Evolutionary conservation across 306 rosid species (phyloP).

Genomic region (Malus fusca): DNA sequence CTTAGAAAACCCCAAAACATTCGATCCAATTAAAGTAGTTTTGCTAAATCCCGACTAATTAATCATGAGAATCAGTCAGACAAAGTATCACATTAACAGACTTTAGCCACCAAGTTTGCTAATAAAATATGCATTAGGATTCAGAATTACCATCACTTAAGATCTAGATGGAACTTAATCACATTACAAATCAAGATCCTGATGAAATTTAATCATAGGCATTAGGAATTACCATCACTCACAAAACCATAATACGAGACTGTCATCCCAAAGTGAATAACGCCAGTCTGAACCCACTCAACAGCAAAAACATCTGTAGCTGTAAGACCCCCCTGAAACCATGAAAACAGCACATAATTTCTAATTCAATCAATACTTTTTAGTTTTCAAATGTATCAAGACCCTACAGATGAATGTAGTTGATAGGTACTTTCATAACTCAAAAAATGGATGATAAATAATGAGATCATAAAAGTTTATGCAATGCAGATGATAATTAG

Average conservation of each 20-base stretch:
- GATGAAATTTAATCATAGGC: not conserved
- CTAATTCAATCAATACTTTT: conserved; percentile 4
- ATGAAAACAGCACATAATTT: conserved; percentile 22
- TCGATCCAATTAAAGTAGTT: not conserved
- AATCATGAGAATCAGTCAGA: not conserved
- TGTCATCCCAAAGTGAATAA: conserved; percentile 88
- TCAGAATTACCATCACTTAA: too few species aligned
- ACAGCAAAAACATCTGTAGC: conserved; percentile 98
- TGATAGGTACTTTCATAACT: not conserved
- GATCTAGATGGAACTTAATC: not conserved
- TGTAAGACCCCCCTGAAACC: conserved; percentile 92
- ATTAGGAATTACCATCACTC: conserved; percentile 73
- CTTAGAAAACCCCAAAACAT: not conserved
- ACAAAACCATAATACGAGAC: conserved; percentile 94
- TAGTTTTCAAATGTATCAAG: not conserved
- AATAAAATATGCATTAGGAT: not conserved
- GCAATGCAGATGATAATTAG: not conserved
- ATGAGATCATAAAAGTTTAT: not conserved
- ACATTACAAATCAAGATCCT: not conserved
- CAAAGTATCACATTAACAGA: not conserved
- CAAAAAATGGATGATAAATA: not conserved
- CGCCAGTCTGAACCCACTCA: conserved; percentile 82
- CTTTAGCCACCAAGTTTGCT: not conserved
- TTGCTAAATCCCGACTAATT: not conserved
- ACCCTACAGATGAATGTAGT: not conserved